phyloP scores from a whole-genome alignment of 768 basidiomycete species.

The Lentinula guzmanii region DNA sequence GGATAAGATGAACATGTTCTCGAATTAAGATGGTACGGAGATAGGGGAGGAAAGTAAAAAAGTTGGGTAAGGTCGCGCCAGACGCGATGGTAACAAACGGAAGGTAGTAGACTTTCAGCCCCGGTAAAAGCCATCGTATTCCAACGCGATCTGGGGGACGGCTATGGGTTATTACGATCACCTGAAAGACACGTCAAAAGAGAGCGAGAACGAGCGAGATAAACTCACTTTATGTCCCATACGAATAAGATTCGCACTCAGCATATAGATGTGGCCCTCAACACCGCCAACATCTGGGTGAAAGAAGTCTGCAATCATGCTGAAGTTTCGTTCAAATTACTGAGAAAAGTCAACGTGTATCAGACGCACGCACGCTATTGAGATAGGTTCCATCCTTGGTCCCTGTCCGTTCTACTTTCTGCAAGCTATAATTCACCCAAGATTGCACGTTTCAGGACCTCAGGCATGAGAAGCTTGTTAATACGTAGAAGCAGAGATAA shows the following conservation, averaged over 20 bases:
- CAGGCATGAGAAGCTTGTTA: not conserved
- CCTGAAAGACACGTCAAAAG: conserved; percentile 35
- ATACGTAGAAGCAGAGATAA: not conserved
- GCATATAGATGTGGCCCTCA: conserved; percentile 93
- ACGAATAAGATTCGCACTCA: conserved; percentile 75
- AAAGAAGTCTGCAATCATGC: conserved; percentile 98
- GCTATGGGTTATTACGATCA: conserved; percentile 92
- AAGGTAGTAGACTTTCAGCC: conserved; percentile 91
- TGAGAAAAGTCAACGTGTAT: not conserved
- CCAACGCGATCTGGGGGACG: conserved; percentile 84
- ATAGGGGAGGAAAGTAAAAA: conserved; percentile 88
- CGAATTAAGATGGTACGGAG: conserved; percentile 82
- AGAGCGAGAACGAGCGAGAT: not conserved
- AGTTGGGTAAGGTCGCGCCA: conserved; percentile 91
- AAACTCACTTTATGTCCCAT: conserved; percentile 75
- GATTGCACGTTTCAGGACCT: not conserved
- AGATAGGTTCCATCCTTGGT: conserved; percentile 23
- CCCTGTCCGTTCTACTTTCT: not conserved
- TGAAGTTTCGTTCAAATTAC: conserved; percentile 22
- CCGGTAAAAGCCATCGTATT: conserved; percentile 81
- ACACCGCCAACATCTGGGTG: conserved; percentile 92
- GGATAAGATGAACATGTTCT: conserved; percentile 82
- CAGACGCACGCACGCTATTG: conserved; percentile 29
- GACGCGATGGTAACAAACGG: conserved; percentile 87
- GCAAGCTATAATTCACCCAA: not conserved